phyloP scores from a whole-genome alignment of 2,329 filamentous ascomycete genomes.

The Helotiales sp. region DNA sequence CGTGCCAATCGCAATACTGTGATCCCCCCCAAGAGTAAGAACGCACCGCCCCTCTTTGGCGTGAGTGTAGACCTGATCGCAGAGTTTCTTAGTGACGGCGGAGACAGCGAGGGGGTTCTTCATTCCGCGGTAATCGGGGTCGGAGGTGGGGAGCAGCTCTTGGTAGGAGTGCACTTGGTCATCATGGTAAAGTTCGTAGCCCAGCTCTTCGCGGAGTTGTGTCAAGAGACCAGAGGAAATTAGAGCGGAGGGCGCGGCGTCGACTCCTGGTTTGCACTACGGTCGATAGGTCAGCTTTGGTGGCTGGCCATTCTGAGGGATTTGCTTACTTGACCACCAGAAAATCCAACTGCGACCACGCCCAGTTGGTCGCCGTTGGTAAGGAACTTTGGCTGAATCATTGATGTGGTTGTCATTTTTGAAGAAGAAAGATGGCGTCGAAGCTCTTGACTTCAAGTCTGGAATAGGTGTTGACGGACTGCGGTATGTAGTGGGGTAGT shows the following conservation, averaged over 20 bases:
- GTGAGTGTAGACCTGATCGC: conserved; percentile 83
- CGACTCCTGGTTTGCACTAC: conserved; percentile 87
- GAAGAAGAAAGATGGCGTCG: background rate
- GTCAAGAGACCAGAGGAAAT: conserved; percentile 84
- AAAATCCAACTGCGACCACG: conserved; percentile 93
- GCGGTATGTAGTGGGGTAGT: conserved; percentile 12
- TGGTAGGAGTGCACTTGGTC: conserved; percentile 78
- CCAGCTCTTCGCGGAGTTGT: conserved; percentile 81
- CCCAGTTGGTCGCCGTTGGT: conserved; percentile 77
- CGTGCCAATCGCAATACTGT: conserved; percentile 94
- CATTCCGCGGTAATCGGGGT: conserved; percentile 87
- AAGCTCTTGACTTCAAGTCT: no score
- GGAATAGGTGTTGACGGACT: background rate
- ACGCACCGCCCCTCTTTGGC: conserved; percentile 82
- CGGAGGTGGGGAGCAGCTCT: conserved; percentile 66
- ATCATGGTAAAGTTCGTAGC: conserved; percentile 86
- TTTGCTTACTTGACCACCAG: conserved; percentile 80
- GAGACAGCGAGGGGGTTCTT: conserved; percentile 88
- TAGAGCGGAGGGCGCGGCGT: conserved; percentile 84
- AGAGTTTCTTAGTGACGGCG: conserved; percentile 78
- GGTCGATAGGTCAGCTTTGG: conserved; percentile 19
- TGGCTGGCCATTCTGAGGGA: conserved; percentile 2
- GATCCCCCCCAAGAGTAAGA: conserved; percentile 91
- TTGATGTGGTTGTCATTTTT: conserved; percentile 36
- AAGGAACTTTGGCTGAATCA: conserved; percentile 66